Base-by-base conservation (phyloP, 2,329 filamentous ascomycete species). In the Diaporthe longicolla region DNA sequence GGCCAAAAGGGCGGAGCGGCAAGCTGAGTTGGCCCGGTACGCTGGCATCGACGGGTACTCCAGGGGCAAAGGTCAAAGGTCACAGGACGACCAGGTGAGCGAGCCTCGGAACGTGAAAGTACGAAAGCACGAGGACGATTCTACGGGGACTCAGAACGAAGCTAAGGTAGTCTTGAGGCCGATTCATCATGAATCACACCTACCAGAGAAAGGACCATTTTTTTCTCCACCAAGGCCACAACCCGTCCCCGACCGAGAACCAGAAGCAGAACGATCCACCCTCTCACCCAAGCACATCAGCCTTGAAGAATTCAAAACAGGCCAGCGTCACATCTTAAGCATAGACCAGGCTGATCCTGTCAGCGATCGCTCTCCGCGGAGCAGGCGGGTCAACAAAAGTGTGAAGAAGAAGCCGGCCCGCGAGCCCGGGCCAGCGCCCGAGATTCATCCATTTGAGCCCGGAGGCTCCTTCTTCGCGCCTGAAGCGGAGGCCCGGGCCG, bases 71-170 rank as follows among this genome's bases (percentile, higher is more conserved):
- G 19, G 40, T 19, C 45, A 29, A 4, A 21, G 26, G 7, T 19
- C 24, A 29, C 7, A 1, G 24, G 7, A 45, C 32, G 57, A 45
- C 48, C 26, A 43, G 48, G 55, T 37, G 29, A 57, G 24, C 45
- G 57, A 75, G 32, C 40, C 52, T 21, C 65, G 66, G 55, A 71
- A 75, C 9, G 37, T 69, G 6, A 59, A 54, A 54, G 50, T 74
- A 17, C 24, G 7, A 9, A 54, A 35, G 24, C 19, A 2, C 11
- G 7, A 55, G 5, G 5, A 63, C 10, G 40, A 59, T n/a, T 21
- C 19, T 8, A 15, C 26, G 8, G 19, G 15, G n/a, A 32, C 10
- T 50, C 57, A 6, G 57, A 10, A 17, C 35, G 19, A 63, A 43
- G 50, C 70, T 71, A 59, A 63, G 48, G 17, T n/a, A 11, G 55